Evolutionary conservation across 208 protist genomes (phyloP).

Genomic region (Leishmania arabica): DNA sequence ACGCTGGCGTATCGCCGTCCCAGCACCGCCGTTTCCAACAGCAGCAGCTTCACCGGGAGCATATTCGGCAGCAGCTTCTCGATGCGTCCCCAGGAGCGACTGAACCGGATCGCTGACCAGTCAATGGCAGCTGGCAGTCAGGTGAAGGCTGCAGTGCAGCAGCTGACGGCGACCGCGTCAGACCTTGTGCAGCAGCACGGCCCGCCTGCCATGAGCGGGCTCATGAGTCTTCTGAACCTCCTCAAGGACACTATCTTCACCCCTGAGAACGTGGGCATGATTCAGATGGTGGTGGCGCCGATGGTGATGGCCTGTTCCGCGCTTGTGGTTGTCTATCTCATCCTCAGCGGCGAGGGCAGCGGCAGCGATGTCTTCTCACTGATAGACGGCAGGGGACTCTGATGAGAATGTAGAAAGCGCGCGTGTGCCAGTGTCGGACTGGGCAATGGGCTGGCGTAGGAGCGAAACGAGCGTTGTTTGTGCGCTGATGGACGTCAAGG

Average conservation of each 20-base stretch:
- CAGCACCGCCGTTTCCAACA: background rate
- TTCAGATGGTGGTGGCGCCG: slow-evolving; percentile 35
- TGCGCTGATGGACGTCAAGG: background rate
- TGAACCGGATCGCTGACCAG: slow-evolving; percentile 8
- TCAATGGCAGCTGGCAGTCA: slow-evolving; percentile 7
- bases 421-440: background rate
- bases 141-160: slow-evolving; percentile 8
- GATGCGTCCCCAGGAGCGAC: background rate
- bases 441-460: background rate
- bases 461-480: background rate
- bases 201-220: slow-evolving; percentile 10
- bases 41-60: background rate
- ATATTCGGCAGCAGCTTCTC: background rate
- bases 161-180: slow-evolving; percentile 3
- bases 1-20: slow-evolving; percentile 15
- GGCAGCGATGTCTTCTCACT: slow-evolving; percentile 6
- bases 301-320: slow-evolving; percentile 25
- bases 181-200: slow-evolving; percentile 31
- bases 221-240: slow-evolving; percentile 13
- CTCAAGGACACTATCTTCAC: slow-evolving; percentile 32
- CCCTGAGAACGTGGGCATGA: slow-evolving; percentile 33
- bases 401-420: background rate
- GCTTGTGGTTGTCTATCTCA: slow-evolving; percentile 18
- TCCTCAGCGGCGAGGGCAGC: slow-evolving; percentile 8
- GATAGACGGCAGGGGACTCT: slow-evolving; percentile 8